Evolutionary conservation across 805 yeast genomes (phyloP).

Genomic region (Metschnikowia borealis): DNA sequence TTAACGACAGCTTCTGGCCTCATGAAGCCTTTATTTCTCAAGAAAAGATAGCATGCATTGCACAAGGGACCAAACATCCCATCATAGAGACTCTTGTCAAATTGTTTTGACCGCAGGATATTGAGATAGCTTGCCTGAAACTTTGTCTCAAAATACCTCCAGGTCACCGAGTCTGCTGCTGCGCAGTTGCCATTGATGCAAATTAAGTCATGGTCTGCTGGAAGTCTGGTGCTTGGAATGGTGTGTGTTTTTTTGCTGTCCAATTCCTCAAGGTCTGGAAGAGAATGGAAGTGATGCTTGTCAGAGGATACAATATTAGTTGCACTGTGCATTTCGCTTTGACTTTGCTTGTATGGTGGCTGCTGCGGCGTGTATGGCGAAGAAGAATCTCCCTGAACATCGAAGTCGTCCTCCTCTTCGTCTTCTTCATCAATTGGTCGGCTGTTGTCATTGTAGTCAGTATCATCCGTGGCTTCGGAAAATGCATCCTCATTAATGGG

Average conservation of each 20-base stretch:
- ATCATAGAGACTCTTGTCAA: constrained; percentile 38
- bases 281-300: constrained; percentile 30
- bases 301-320: constrained; percentile 13
- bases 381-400: constrained; percentile 25
- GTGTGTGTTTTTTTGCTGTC: constrained; percentile 43
- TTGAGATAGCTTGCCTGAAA: constrained; percentile 36
- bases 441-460: constrained; percentile 29
- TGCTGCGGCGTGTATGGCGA: constrained; percentile 42
- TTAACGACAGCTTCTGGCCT: constrained; percentile 45
- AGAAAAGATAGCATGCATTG: constrained; percentile 43
- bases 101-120: constrained; percentile 34
- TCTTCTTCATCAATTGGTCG: constrained; percentile 21
- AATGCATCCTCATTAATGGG: constrained; percentile 40
- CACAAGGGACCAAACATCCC: constrained; percentile 48
- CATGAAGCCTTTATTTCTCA: constrained; percentile 42
- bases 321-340: constrained; percentile 7
- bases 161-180: constrained; percentile 35
- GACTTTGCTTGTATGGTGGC: constrained; percentile 29
- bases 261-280: constrained; percentile 42
- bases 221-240: constrained; percentile 35
- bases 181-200: constrained; percentile 42
- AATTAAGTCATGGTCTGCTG: constrained; percentile 35
- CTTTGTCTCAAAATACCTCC: constrained; percentile 42
- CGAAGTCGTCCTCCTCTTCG: constrained; percentile 25
- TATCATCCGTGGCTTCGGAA: constrained; percentile 36